Evolutionary conservation across 2,329 filamentous ascomycete genomes (phyloP), one percentile per base, ranked within the genome.

Genomic region (Penicillium capsulatum): DNA sequence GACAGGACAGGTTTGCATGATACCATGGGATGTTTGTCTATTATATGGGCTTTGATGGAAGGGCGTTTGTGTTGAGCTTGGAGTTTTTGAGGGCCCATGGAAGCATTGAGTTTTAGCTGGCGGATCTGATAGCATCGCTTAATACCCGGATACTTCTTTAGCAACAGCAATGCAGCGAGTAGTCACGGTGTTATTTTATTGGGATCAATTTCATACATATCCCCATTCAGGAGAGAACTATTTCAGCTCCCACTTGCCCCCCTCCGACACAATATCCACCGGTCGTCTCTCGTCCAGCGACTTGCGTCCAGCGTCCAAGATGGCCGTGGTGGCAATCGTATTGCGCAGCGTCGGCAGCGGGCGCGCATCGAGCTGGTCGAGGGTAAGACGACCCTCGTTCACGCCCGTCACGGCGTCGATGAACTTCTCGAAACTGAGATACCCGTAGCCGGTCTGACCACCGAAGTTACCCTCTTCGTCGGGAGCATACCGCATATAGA

Each of bases 361-460:
- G 56, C 90, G 82, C 51, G 76, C 75, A 55, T 96, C 90, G 20
- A 96, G 73, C 48, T 90, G 82, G 17, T 82, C 81, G 1, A 91
- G 74, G 35, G 78, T 86, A 33, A 83, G 72, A 30, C 75, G 73
- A 15, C 86, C 84, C 19, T 84, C 79, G 59, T 92, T 94, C 37
- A 96, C 72, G 4, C 80, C 78, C 31, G 80, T 80, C 60, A 88
- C 88, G 9, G 84, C 89, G 63, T 96, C 88, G 34, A 96, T 82
- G 66, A 96, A 96, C 69, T 96, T 96, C 71, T 96, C 90, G 59
- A 96, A 90, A 14, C 85, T 92, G 42, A 95, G 79, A 67, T 96
- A 96, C 22, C 90, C 90, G 63, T 96, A 96, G 16, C 90, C 90
- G 5, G 81, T 84, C 70, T 95, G 90, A 24, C 90, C 90, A 38